Base-by-base conservation (phyloP, 2,329 filamentous ascomycete genomes). In the Cercospora janseana region DNA sequence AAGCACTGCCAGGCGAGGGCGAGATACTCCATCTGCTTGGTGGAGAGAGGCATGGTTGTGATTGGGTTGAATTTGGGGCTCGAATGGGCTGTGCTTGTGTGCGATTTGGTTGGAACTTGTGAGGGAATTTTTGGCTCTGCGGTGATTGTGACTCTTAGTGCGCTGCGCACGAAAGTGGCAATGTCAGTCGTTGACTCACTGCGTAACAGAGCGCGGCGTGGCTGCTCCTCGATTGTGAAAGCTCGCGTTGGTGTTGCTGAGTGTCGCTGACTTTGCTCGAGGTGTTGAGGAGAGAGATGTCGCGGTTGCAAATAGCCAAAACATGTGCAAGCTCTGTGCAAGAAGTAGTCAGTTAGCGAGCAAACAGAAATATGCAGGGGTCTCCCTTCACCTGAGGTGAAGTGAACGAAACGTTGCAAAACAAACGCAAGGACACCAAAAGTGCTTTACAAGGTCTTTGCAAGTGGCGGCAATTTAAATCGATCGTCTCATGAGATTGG, bases 1-100 rank as follows among this genome's bases (percentile, higher is more conserved):
- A 67, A 64, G 55, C 66, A 67, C 32, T 66, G 59, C 58, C 60
- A 66, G 48, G 60, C 63, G 41, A 63, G 50, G 21, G 59, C 59
- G 26, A 68, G 60, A 49, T 63, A 60, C 38, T 61, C 56, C 54
- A 62, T 60, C 46, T 63, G 58, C 27, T 61, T 62, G n/a, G 43
- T 48, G 26, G 56, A 56, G 55, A 63, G 59, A 43, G 60, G 60
- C 60, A 63, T 63, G 6, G 34, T 49, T 44, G 49, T 49, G 28
- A 15, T 20, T 32, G 43, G 18, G 38, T 20, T 21, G 13, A 32
- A 27, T 13, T 44, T 28, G 24, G n/a, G 8, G 16, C 10, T 13
- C 13, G 18, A 20, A 10, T 29, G 18, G 10, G 27, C 9, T 21
- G 24, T 2, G 10, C 15, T 29, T 16, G 16, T 32, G 41, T 27